Evolutionary conservation across 2,329 filamentous ascomycete genomes (phyloP), one percentile per base, ranked within the genome.

Genomic region (Alternaria atra): DNA sequence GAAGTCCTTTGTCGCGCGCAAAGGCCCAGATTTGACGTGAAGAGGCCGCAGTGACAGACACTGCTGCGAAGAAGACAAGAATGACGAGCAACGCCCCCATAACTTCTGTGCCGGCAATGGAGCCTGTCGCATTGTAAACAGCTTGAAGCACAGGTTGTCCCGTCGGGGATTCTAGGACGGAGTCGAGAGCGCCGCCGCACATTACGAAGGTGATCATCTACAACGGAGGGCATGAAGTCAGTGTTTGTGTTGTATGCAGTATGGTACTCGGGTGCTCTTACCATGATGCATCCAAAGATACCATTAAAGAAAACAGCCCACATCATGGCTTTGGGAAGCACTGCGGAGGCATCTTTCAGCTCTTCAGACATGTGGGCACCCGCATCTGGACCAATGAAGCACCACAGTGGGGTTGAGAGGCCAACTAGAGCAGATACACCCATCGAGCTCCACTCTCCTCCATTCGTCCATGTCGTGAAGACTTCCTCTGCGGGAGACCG

Each of bases 391-490:
- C 79, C 79, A 37, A 76, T 64, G 17, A 81, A 70, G 25, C 73
- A 74, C 44, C 76, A 75, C 3, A 78, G 70, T 3, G 74, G 72
- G 3, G 69, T 71, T 0, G 60, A 71, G 32, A 80, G 65, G 5
- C 80, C 81, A 20, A 82, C 74, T 37, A 82, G 67, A 17, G 74
- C 70, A 2, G 82, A 81, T 17, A 84, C 68, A 5, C 80, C 80
- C n/a, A 71, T 73, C 27, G 67, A 80, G 3, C 74, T 71, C 79
- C 80, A 82, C 5, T 73, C 78, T 4, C 82, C 82, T 17, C 69
- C 63, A 53, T 85, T 83, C 15, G 74, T 73, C 64, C 85, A 85
- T 0, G 76, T 66, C 4, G 80, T 79, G 54, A 84, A 84, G 0
- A 84, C 81, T 2, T 77, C 75, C 6, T 76, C 61, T 0, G 80